Evolutionary conservation across 2,329 filamentous ascomycete species (phyloP).

Genomic region (Penicillium sp.): DNA sequence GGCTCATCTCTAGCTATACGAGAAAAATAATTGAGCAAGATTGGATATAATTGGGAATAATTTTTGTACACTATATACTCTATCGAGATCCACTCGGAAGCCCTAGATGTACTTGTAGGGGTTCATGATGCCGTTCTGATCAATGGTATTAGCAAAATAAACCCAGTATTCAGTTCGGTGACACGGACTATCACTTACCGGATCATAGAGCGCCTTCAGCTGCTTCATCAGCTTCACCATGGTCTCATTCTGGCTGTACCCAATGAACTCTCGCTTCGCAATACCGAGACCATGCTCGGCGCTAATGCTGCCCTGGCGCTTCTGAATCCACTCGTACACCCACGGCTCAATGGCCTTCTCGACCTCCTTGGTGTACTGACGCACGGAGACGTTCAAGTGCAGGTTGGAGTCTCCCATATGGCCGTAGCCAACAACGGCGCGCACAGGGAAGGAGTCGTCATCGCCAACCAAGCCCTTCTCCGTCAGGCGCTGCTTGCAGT

Average conservation of each 20-base stretch:
- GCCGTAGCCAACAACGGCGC: conserved; percentile 91
- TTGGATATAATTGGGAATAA: neutral
- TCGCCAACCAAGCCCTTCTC: conserved; percentile 75
- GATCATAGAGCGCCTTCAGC: conserved; percentile 91
- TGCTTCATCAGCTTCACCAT: conserved; percentile 92
- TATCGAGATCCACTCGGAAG: neutral
- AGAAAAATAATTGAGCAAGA: neutral
- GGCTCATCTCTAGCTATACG: no score
- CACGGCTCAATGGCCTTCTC: conserved; percentile 88
- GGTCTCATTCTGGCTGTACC: conserved; percentile 83
- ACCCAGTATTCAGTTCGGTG: no score
- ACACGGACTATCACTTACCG: conserved; percentile 58
- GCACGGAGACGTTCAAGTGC: conserved; percentile 83
- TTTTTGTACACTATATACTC: conserved; percentile 7
- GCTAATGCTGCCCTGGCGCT: conserved; percentile 87
- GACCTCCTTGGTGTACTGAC: conserved; percentile 80
- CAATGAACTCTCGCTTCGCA: conserved; percentile 93
- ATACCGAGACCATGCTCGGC: conserved; percentile 93
- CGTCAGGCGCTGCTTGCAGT: conserved; percentile 69
- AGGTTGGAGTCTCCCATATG: conserved; percentile 98
- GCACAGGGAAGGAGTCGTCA: conserved; percentile 70
- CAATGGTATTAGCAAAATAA: conserved; percentile 16
- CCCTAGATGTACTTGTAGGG: conserved; percentile 89
- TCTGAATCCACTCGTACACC: conserved; percentile 94
- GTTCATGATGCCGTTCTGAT: conserved; percentile 95